Base-by-base conservation (phyloP, 768 basidiomycete species). In the Boletus huronensis region DNA sequence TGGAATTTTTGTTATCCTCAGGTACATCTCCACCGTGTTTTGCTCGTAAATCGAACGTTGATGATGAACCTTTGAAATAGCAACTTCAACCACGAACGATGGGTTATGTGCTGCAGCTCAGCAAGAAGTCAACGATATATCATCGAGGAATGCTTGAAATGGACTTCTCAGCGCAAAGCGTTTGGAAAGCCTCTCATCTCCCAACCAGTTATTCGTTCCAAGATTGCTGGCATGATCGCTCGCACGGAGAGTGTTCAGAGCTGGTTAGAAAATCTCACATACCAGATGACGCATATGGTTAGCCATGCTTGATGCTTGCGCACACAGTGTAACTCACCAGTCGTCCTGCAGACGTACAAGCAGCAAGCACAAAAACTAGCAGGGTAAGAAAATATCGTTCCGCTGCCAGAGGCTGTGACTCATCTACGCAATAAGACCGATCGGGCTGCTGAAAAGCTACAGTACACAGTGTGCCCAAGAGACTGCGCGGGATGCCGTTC, bases 31-130 rank as follows among this genome's bases (percentile, higher is more conserved):
- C 10, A 26, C 9, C n/a, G 2, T 43, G 14, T 46, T 38, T 31
- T 47, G 9, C 14, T 32, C 13, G 13, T 14, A 1, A 39, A 25
- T 13, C 1, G 10, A 21, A 7, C 1, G 14, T 35, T 13, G n/a
- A 50, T 10, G 17, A 45, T 38, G 17, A 21, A 21, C 5, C 44
- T 71, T 75, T 6, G 29, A 29, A 44, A 50, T 25, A 80, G 88
- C 54, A 98, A 96, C 74, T 97, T 96, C 75, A 96, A 96, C 68
- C 93, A 95, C 70, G 93, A 94, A 67, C 87, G 89, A 60, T 95
- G 90, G 92, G 89, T 90, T 26, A 94, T 94, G 88, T 83, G 81
- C 67, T 90, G 89, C 62, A 75, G 81, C 31, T 84, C 82, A 25
- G 84, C 86, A n/a, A 78, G 88, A 53, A 74, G 76, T 53, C 91